phyloP scores from a whole-genome alignment of 257 asterid genomes.

The Ophiorrhiza pumila region DNA sequence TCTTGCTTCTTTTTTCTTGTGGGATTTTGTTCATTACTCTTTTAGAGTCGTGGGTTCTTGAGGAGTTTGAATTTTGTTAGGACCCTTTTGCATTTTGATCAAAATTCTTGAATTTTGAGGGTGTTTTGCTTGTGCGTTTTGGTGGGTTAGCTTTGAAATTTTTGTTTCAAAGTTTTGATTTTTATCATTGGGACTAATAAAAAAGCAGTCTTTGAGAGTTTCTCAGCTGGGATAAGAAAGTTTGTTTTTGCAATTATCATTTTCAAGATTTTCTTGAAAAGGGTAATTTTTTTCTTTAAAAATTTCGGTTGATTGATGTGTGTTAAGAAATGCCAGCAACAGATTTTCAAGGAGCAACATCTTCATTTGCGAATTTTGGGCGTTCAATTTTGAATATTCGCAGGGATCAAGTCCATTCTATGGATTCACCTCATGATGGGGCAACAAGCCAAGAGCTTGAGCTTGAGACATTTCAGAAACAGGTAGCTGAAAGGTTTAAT shows the following conservation, averaged over 20 bases:
- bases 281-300: neutral
- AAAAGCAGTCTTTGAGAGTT: neutral
- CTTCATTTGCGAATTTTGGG: conserved; percentile 54
- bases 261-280: conserved; percentile 8
- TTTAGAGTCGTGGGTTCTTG: neutral
- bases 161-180: neutral
- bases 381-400: conserved; percentile 61
- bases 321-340: conserved; percentile 70
- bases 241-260: neutral
- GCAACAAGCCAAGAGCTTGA: conserved; percentile 43
- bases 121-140: neutral
- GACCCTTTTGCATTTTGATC: neutral
- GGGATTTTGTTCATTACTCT: neutral
- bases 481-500: conserved; percentile 54
- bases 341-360: conserved; percentile 53
- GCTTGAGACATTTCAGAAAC: conserved; percentile 62
- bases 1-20: neutral
- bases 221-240: neutral
- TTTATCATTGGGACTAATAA: neutral
- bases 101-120: neutral
- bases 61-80: neutral
- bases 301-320: conserved; percentile 24
- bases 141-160: neutral
- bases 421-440: conserved; percentile 52
- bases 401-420: conserved; percentile 74